Evolutionary conservation across 805 yeast species (phyloP).

Genomic region (Sungouiozyma ichnusensis): DNA sequence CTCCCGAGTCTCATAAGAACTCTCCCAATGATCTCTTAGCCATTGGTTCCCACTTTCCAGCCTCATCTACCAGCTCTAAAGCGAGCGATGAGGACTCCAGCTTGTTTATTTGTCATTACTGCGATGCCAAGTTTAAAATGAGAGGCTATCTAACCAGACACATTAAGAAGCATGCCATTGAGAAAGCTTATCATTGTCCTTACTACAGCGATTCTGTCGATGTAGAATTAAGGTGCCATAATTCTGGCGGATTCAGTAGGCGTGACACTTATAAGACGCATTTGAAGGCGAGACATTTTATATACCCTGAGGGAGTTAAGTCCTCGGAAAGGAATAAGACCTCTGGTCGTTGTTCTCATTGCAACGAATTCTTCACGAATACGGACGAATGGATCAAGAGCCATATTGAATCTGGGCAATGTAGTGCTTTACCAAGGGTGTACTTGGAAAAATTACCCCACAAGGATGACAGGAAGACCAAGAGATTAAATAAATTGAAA

Average conservation of each 20-base stretch:
- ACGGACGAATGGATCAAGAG: slow-evolving; percentile 67
- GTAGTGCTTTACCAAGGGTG: slow-evolving; percentile 38
- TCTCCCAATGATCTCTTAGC: slow-evolving; percentile 7
- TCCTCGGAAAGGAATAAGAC: slow-evolving; percentile 54
- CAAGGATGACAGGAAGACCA: slow-evolving; percentile 20
- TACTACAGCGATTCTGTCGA: slow-evolving; percentile 25
- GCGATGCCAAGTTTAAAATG: slow-evolving; percentile 69
- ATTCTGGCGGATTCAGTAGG: slow-evolving; percentile 74
- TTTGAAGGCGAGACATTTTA: slow-evolving; percentile 77
- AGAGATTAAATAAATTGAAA: slow-evolving; percentile 20
- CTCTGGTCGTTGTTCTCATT: slow-evolving; percentile 71
- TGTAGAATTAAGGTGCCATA: slow-evolving; percentile 25
- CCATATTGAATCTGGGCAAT: slow-evolving; percentile 72
- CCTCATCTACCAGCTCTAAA: slow-evolving; percentile 2
- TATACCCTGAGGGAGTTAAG: slow-evolving; percentile 75
- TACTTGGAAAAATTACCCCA: slow-evolving; percentile 19
- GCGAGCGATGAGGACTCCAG: slow-evolving; percentile 7
- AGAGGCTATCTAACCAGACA: slow-evolving; percentile 89
- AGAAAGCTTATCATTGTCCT: slow-evolving; percentile 63
- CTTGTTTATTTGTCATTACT: slow-evolving; percentile 53
- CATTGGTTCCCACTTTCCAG: not conserved
- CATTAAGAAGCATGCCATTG: slow-evolving; percentile 74
- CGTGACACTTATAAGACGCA: slow-evolving; percentile 91
- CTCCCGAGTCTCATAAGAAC: slow-evolving; percentile 14
- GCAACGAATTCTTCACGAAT: slow-evolving; percentile 56